These are phyloP conservation scores for Asterophora lycoperdoides DNA, from an alignment of 768 basidiomycete genomes.

Conservation along the genomic window DNA sequence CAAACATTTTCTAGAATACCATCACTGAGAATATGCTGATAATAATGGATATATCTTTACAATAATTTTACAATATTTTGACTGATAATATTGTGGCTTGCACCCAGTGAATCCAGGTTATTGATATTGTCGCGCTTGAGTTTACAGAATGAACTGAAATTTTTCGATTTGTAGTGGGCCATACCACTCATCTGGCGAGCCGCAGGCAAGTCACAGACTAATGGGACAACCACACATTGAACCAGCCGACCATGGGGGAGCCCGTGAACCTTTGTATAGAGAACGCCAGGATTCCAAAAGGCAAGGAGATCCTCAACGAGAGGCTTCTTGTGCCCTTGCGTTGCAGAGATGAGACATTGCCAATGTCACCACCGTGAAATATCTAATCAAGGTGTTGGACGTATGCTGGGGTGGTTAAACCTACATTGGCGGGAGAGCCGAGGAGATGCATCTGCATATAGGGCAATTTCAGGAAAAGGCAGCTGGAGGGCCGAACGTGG, in stretches of 20 bases:
- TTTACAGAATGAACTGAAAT: slow-evolving; percentile 22
- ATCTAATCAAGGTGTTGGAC: slow-evolving; percentile 27
- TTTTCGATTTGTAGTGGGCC: slow-evolving; percentile 8
- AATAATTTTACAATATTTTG: no score
- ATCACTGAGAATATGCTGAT: no score
- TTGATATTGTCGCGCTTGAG: slow-evolving; percentile 20
- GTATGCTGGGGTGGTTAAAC: no score
- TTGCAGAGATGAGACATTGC: no score
- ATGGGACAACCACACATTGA: slow-evolving; percentile 19
- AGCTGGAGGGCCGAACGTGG: no score
- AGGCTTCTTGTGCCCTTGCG: slow-evolving; percentile 19
- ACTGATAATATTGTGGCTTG: no score
- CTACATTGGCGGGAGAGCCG: no score
- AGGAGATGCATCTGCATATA: no score
- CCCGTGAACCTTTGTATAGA: neutral
- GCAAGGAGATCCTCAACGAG: slow-evolving; percentile 24
- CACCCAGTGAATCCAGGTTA: slow-evolving; percentile 13
- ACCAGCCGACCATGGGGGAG: neutral
- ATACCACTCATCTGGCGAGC: slow-evolving; percentile 25
- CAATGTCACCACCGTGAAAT: no score
- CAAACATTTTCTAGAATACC: no score
- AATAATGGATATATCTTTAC: no score
- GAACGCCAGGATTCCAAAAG: neutral
- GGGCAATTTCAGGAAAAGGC: no score
- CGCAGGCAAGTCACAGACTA: slow-evolving; percentile 32